Evolutionary conservation across 1,284 basidiomycete species (phyloP).

Genomic region (Tilletia indica): DNA sequence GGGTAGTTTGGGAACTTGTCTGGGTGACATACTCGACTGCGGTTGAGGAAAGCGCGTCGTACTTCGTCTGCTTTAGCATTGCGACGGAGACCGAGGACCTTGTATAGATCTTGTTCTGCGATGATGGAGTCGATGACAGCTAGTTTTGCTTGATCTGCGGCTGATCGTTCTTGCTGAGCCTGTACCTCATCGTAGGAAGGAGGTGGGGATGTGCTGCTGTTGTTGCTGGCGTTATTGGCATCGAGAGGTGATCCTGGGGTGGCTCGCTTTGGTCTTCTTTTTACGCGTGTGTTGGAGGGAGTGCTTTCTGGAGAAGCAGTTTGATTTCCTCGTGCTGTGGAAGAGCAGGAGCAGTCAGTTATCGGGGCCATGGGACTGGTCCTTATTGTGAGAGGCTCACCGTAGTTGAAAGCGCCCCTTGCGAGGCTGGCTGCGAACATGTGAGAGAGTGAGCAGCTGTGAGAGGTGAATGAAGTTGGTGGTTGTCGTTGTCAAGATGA

Average conservation of each 20-base stretch:
- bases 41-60: constrained; percentile 71
- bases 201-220: background rate
- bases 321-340: background rate
- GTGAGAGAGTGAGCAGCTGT: background rate
- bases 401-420: constrained; percentile 14
- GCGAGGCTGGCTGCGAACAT: constrained; percentile 17
- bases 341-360: background rate
- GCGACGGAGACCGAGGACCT: constrained; percentile 67
- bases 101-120: constrained; percentile 65
- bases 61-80: constrained; percentile 66
- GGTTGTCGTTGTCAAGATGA: background rate
- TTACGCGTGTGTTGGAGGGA: constrained; percentile 16
- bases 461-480: too few species aligned
- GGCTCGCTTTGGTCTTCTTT: background rate
- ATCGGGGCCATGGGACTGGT: background rate
- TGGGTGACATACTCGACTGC: constrained; percentile 76
- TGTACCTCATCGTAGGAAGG: constrained; percentile 18
- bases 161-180: constrained; percentile 11
- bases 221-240: background rate
- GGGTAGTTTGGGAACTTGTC: constrained; percentile 79
- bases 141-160: constrained; percentile 25
- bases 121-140: constrained; percentile 38
- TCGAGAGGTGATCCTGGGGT: background rate
- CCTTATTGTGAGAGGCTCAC: background rate
- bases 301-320: background rate